Base-by-base conservation (phyloP, 2,329 filamentous ascomycete genomes). In the Fusarium sp. region DNA sequence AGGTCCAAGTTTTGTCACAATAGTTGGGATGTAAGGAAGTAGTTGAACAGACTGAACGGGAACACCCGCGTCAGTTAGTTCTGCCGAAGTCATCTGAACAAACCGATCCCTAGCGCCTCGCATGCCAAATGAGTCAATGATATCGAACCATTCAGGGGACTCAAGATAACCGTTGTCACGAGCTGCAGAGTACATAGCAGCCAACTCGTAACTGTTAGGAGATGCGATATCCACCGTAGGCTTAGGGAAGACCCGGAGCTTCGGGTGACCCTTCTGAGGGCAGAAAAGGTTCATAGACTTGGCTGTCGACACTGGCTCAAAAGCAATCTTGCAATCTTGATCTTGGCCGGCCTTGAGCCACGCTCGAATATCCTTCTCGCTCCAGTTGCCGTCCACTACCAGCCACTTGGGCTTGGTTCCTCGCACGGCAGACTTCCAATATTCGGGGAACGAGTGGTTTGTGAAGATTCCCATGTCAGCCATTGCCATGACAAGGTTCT, bases 391-490 rank as follows among this genome's bases (percentile, higher is more conserved):
- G 76, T 99, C 96, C 11, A 97, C 85, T 8, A 97, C 90, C 28
- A 96, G 84, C 89, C 93, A 96, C 66, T 87, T 88, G n/a, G 90
- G 93, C 71, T 83, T 84, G 15, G 85, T 82, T 5, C 82, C 79
- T 15, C 81, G 78, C 10, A 93, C 80, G 28, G 88, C 82, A 2
- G 88, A 84, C 49, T 85, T 84, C 90, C 91, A 93, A 69, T 86
- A 81, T 11, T 83, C 77, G 0, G 84, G 79, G 65, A 87, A 85
- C 1, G 84, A 82, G 63, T 86, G 81, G 18, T 80, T 76, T n/a
- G 89, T 86, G 47, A 97, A 88, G 72, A 97, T 95, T 57, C 85
- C 88, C 94, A 98, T 98, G 77, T 98, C 96, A 7, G 95, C 94
- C 93, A 98, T 97, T 44, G 94, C 95, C 67, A 98, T 80, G n/a